Conservation (phyloP, 2,329 filamentous ascomycete genomes). For the Trichophaea hybrida region DNA sequence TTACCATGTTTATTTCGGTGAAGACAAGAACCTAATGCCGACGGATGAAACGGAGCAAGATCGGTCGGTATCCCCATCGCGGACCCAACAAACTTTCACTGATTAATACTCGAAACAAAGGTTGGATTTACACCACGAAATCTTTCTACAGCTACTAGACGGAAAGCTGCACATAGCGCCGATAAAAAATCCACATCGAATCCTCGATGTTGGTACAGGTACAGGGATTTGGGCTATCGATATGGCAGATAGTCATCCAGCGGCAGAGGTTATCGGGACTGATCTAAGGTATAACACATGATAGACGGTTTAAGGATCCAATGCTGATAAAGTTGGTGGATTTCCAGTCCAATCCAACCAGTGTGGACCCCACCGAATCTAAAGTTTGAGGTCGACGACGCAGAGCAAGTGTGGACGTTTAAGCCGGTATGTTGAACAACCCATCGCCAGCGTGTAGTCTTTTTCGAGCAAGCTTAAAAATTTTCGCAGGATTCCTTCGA, state of each 20-base stretch:
- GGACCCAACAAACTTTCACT: neutral
- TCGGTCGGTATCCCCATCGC: neutral
- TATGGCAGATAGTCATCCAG: conserved; percentile 3
- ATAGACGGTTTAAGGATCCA: neutral
- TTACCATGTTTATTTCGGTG: too few relatives aligned
- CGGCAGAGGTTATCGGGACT: conserved; percentile 14
- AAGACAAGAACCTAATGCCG: neutral
- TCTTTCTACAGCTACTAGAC: conserved; percentile 36
- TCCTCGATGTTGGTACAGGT: conserved; percentile 40
- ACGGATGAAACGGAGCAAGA: neutral
- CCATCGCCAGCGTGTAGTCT: neutral
- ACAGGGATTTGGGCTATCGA: conserved; percentile 32
- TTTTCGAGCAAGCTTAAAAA: neutral
- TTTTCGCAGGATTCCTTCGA: conserved; percentile 5
- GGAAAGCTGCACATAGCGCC: conserved; percentile 36
- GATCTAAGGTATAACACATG: neutral
- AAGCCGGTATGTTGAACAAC: neutral
- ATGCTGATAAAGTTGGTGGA: too few relatives aligned
- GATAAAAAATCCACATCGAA: conserved; percentile 32
- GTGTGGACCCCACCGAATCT: conserved; percentile 6
- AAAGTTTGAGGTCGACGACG: conserved; percentile 29
- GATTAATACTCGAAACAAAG: neutral
- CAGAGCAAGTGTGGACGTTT: conserved; percentile 28
- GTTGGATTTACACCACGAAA: conserved; percentile 31
- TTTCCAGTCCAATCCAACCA: conserved; percentile 2